phyloP scores from a whole-genome alignment of 2,329 filamentous ascomycete genomes.

The Fusarium staphyleae region DNA sequence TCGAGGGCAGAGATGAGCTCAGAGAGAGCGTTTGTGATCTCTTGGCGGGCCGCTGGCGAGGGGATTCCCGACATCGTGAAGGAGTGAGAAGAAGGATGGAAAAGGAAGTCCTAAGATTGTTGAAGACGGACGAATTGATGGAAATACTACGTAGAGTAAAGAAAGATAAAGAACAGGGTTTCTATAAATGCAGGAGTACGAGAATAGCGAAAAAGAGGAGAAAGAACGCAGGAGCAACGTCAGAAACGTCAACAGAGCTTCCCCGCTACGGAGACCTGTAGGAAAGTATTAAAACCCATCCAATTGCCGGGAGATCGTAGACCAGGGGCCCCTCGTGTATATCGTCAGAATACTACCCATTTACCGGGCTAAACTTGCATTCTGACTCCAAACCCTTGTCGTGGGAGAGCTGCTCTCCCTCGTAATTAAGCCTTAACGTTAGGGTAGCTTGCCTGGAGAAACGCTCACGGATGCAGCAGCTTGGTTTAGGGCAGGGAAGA shows the following conservation, averaged over 20 bases:
- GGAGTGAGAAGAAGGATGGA: not conserved
- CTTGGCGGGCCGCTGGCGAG: slow-evolving; percentile 34
- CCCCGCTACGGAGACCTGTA: slow-evolving; percentile 29
- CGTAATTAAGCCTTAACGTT: not conserved
- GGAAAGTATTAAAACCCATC: too few relatives aligned
- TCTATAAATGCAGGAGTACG: not conserved
- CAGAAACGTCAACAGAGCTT: slow-evolving; percentile 21
- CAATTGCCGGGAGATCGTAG: not conserved
- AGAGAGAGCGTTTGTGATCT: slow-evolving; percentile 38
- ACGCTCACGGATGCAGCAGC: too few relatives aligned
- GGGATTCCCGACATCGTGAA: slow-evolving; percentile 36
- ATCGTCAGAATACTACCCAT: slow-evolving; percentile 1
- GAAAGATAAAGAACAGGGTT: not conserved
- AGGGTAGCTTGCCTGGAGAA: not conserved
- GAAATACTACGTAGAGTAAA: not conserved
- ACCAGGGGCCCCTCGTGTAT: slow-evolving; percentile 17
- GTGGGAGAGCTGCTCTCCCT: not conserved
- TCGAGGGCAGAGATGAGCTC: slow-evolving; percentile 43
- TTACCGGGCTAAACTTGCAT: not conserved
- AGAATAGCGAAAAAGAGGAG: slow-evolving; percentile 1
- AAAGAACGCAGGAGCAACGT: slow-evolving; percentile 21
- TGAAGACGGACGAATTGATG: not conserved
- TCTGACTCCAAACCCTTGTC: not conserved
- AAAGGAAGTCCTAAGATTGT: not conserved
- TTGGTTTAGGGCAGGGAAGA: too few relatives aligned